These are phyloP conservation scores for Carnegiea gigantea DNA, from an alignment of 179 eudicot genomes.

Conservation along the genomic window DNA sequence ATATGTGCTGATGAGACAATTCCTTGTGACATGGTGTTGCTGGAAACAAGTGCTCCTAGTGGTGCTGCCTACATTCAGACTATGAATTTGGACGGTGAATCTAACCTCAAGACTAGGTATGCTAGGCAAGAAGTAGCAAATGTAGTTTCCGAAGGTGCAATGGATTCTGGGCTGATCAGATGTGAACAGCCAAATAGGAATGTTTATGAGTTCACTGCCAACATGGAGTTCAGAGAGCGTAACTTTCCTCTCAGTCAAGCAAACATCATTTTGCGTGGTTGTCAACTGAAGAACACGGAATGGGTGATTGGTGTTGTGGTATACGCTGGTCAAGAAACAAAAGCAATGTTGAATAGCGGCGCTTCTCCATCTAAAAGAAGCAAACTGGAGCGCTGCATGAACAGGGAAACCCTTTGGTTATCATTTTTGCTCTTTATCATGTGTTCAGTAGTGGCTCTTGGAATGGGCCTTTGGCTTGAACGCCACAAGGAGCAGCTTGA, in stretches of 20 bases:
- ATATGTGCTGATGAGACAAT: constrained; percentile 71
- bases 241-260: constrained; percentile 80
- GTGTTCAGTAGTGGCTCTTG: constrained; percentile 81
- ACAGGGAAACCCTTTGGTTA: constrained; percentile 89
- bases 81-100: constrained; percentile 96
- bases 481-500: constrained; percentile 67
- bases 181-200: constrained; percentile 97
- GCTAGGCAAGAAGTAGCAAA: constrained; percentile 85
- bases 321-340: constrained; percentile 95
- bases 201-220: constrained; percentile 90
- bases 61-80: constrained; percentile 94
- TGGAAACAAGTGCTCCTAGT: constrained; percentile 84
- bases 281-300: constrained; percentile 95
- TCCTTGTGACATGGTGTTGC: constrained; percentile 85
- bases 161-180: constrained; percentile 62
- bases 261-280: constrained; percentile 91
- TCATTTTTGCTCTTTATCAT: constrained; percentile 79
- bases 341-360: constrained; percentile 95
- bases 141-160: constrained; percentile 54
- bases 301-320: constrained; percentile 91
- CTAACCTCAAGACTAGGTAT: constrained; percentile 92
- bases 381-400: constrained; percentile 83
- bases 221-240: constrained; percentile 71
- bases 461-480: constrained; percentile 88
- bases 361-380: constrained; percentile 88